These are phyloP conservation scores for Diaporthe vexans DNA, from an alignment of 2,329 filamentous ascomycete species.

Conservation along the genomic window DNA sequence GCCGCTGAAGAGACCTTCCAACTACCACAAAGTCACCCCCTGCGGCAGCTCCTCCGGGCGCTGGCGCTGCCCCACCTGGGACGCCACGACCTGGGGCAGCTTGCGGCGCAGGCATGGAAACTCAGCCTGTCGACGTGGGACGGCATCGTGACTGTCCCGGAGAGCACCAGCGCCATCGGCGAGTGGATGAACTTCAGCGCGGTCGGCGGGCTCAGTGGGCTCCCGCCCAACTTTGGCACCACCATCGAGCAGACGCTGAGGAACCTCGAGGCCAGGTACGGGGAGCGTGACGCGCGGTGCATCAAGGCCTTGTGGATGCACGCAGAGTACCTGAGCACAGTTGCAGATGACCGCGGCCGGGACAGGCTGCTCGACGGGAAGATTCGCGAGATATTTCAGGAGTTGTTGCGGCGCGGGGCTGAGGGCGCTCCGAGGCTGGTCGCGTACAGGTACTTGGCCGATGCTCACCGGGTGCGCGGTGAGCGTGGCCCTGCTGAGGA, in stretches of 20 bases:
- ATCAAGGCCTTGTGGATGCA: slow-evolving; percentile 2
- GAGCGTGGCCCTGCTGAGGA: neutral
- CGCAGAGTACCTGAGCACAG: slow-evolving; percentile 12
- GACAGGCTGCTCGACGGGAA: neutral
- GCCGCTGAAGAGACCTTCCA: neutral
- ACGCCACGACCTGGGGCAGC: slow-evolving; percentile 4
- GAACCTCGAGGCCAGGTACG: slow-evolving; percentile 21
- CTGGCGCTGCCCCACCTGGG: slow-evolving; percentile 10
- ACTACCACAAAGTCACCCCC: slow-evolving; percentile 6
- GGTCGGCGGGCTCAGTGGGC: neutral
- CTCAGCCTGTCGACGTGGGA: slow-evolving; percentile 34
- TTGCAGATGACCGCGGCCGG: neutral
- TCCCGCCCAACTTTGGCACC: neutral
- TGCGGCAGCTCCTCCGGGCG: slow-evolving; percentile 9
- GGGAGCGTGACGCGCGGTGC: slow-evolving; percentile 13
- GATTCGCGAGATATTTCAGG: neutral
- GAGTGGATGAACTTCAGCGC: slow-evolving; percentile 22
- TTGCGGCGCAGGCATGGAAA: slow-evolving; percentile 30
- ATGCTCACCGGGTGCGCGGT: neutral
- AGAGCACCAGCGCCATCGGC: slow-evolving; percentile 2
- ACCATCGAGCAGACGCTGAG: slow-evolving; percentile 3
- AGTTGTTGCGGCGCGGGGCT: slow-evolving; percentile 2
- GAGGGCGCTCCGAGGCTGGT: slow-evolving; percentile 4
- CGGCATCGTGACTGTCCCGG: slow-evolving; percentile 1
- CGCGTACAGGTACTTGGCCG: neutral